Evolutionary conservation across 805 yeast species (phyloP), one percentile per base, ranked within the genome.

Genomic region (Zygosaccharomyces pseudorouxii): DNA sequence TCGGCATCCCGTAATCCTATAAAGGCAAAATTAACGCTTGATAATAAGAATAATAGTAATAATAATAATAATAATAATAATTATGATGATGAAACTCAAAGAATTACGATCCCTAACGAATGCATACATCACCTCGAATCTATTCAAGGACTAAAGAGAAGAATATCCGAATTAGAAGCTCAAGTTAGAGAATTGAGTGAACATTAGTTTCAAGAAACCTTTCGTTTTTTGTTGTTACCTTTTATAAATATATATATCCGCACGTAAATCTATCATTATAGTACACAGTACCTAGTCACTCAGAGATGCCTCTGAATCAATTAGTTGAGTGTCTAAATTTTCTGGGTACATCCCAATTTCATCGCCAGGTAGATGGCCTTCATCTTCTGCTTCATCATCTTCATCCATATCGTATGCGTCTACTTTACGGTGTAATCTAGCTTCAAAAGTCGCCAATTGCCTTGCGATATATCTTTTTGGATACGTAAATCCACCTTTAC

Each of bases 401-500:
- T 27, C 28, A 10, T 33, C 43, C 19, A 25, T 7, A 16, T 20
- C 28, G 18, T 52, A 35, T 35, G 47, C 42, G 12, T 29, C 50
- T 25, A 16, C 20, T 25, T 42, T 27, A 35, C 40, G 36, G 38
- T 58, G 50, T 5, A 63, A 42, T 9, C 63, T 47, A 31, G 30
- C 46, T 45, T 63, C 67, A 14, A 58, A 53, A 3, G 39, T 39
- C 12, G 50, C 49, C 20, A 64, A 46, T 42, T 62, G 63, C 37
- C 57, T 54, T 29, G 53, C 52, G 16, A 64, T 59, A 38, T 50
- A 48, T 5, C 52, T 49, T 22, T 51, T 50, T 5, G 63, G 62
- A 39, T 48, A 55, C n/a, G 41, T 38, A 40, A 56, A 62, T 11
- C 50, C 41, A 23, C 55, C 49, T 42, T 59, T 62, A 4, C 46